Conservation (phyloP, 768 basidiomycete genomes). For the Boletus vermiculosoides region DNA sequence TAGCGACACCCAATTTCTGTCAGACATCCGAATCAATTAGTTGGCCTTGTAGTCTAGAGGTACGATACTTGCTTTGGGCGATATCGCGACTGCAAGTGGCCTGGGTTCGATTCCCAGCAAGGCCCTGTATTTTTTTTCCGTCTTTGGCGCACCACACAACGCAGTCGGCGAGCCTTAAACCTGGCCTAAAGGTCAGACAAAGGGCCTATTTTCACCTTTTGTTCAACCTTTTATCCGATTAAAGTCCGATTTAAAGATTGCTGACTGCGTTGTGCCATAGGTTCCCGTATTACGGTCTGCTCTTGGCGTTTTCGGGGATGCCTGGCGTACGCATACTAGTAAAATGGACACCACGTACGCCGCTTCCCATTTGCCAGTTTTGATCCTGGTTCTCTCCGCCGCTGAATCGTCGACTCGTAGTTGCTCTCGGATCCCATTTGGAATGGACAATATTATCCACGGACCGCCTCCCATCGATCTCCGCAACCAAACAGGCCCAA, state of each 20-base stretch:
- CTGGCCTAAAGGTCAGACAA: too few relatives aligned
- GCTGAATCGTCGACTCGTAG: not conserved
- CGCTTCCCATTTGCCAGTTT: too few relatives aligned
- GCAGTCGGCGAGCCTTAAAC: too few relatives aligned
- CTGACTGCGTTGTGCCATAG: too few relatives aligned
- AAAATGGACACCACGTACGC: too few relatives aligned
- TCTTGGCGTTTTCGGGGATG: not conserved
- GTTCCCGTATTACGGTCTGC: too few relatives aligned
- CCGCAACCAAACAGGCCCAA: too few relatives aligned
- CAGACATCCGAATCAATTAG: not conserved
- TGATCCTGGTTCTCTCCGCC: not conserved
- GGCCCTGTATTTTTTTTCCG: slow-evolving; percentile 23
- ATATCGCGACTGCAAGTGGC: slow-evolving; percentile 31
- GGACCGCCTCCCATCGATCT: not conserved
- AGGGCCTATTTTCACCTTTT: too few relatives aligned
- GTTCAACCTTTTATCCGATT: too few relatives aligned
- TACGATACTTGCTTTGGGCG: slow-evolving; percentile 37
- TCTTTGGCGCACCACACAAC: too few relatives aligned
- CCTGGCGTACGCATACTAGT: not conserved
- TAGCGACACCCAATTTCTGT: not conserved
- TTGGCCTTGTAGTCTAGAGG: slow-evolving; percentile 36
- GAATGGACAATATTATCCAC: not conserved
- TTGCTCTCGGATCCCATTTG: not conserved
- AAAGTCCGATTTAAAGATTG: too few relatives aligned
- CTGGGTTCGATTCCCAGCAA: slow-evolving; percentile 43